These are phyloP conservation scores for Mycena haematopus DNA, from an alignment of 768 basidiomycete species.

Conservation along the genomic window DNA sequence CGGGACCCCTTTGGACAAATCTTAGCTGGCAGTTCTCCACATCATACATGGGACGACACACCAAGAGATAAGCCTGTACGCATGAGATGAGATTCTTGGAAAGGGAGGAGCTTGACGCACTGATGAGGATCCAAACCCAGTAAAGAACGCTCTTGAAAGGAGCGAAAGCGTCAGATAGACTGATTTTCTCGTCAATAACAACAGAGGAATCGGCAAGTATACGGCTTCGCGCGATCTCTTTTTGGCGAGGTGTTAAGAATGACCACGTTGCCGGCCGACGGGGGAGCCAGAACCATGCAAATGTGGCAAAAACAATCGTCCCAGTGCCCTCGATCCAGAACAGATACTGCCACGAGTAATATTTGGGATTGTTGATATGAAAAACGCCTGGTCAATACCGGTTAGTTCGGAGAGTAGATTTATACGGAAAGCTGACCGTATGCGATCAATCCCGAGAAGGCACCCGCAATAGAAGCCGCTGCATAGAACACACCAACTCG, in stretches of 20 bases:
- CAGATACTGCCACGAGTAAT: conserved; percentile 56
- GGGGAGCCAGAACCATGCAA: conserved; percentile 56
- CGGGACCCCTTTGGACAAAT: conserved; percentile 44
- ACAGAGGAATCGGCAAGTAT: conserved; percentile 56
- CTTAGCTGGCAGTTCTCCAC: background rate
- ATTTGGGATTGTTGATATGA: conserved; percentile 47
- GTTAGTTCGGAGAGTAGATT: background rate
- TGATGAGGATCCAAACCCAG: conserved; percentile 56
- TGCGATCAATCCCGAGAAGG: conserved; percentile 57
- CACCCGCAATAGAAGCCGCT: conserved; percentile 53
- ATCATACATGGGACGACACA: background rate
- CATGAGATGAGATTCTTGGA: background rate
- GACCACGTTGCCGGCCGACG: conserved; percentile 50
- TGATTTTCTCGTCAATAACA: conserved; percentile 46
- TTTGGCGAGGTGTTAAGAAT: conserved; percentile 45
- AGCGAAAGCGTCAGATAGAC: conserved; percentile 50
- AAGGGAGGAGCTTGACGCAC: conserved; percentile 14
- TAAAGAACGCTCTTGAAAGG: conserved; percentile 53
- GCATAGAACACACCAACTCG: conserved; percentile 59
- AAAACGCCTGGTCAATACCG: conserved; percentile 41
- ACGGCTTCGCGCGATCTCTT: conserved; percentile 47
- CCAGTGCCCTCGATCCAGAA: conserved; percentile 60
- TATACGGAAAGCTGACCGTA: conserved; percentile 39
- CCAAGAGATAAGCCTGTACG: conserved; percentile 24
- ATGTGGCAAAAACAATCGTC: conserved; percentile 49